Percentiles rank a stretch among this genome's conserved stretches.
Evolutionary conservation across 345 rosid genomes (phyloP).

Genomic region (Lenwebbia sp.): DNA sequence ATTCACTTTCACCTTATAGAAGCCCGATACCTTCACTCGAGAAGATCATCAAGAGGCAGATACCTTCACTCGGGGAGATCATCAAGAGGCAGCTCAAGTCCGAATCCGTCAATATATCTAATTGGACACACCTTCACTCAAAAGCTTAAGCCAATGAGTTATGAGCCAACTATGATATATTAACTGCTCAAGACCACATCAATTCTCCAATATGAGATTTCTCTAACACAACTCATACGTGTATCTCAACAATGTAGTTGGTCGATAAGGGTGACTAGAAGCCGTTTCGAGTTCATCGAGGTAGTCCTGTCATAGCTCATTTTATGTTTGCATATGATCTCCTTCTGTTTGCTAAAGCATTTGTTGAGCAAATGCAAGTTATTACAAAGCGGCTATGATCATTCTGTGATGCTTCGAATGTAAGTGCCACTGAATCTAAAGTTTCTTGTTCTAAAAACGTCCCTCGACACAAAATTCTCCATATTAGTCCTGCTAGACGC

Average conservation of each 20-base stretch:
- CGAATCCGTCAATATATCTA: no score
- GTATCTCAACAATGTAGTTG: background rate
- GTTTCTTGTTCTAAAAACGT: no score
- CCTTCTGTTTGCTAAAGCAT: background rate
- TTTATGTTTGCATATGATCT: background rate
- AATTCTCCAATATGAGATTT: no score
- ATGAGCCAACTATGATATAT: no score
- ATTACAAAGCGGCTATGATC: background rate
- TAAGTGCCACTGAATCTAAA: background rate
- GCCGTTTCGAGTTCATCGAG: background rate
- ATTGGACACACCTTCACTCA: no score
- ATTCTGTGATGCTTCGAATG: background rate
- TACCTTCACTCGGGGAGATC: no score
- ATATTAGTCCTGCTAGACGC: background rate
- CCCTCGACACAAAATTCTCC: background rate
- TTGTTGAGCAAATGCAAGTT: background rate
- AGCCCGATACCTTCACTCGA: no score
- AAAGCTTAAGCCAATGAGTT: no score
- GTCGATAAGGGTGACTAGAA: background rate
- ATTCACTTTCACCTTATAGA: background rate
- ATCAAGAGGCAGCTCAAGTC: no score
- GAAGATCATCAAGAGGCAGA: no score
- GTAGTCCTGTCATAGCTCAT: background rate
- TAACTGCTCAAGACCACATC: no score
- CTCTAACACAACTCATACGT: no score